Evolutionary conservation across 2,329 filamentous ascomycete species (phyloP), one percentile per base, ranked within the genome.

Genomic region (Aspergillus brasiliensis): DNA sequence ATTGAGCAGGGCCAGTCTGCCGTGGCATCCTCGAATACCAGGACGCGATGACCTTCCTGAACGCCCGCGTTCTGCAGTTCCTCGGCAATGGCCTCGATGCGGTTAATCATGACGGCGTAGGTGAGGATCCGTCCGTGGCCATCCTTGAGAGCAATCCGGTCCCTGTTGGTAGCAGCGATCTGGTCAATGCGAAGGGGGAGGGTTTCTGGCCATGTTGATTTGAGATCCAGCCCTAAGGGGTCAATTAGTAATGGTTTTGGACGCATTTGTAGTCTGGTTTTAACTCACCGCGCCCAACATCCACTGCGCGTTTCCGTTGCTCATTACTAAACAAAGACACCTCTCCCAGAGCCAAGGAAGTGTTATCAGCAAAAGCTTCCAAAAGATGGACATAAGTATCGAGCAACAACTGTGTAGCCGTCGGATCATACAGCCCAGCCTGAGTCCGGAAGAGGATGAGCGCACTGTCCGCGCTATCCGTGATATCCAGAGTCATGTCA

Each of bases 401-500:
- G 8, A 64, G 8, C 8, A 75, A 53, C 19, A 71, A 37, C 17
- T 73, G 62, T 0, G 71, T 65, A 8, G 63, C 69, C 1, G 66
- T 62, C n/a, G 55, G 34, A 5, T 54, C 59, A 63, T 82, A 78
- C 0, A 75, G 54, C 11, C 58, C 51, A 42, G 71, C 63, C 60
- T 81, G 78, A 21, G 48, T 2, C 60, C 59, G 0, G 61, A 66
- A 13, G 75, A 58, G 34, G 11, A 75, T 19, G 6, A 54, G 23
- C 2, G 57, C 60, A 28, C 1, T 57, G 56, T n/a, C 65, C 62
- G 5, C 57, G 61, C 68, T 67, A 4, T 80, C 77, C 1, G 71
- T 69, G 1, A 81, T 67, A 44, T 81, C 78, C 0, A 82, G 62
- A 17, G 58, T 67, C 10, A 77, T 59, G 55, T 78, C 76, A 47